Evolutionary conservation across 495 filamentous ascomycete genomes (phyloP).

Genomic region (Aspergillus diversus): DNA sequence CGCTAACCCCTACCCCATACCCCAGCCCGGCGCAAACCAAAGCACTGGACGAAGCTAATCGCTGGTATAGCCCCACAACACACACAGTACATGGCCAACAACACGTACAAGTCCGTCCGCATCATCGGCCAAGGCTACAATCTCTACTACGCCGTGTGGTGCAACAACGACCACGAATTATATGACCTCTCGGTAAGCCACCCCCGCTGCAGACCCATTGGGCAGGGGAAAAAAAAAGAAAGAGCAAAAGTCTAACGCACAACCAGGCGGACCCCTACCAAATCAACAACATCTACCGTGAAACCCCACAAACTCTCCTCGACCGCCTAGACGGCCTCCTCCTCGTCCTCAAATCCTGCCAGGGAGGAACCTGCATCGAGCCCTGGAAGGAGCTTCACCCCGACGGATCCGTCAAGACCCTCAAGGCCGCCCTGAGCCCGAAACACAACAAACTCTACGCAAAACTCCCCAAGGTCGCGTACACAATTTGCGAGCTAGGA

Average conservation of each 20-base stretch:
- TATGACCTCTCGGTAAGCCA: slow-evolving; percentile 59
- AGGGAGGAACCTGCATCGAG: slow-evolving; percentile 54
- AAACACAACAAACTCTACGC: slow-evolving; percentile 26
- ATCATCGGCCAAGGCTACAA: slow-evolving; percentile 57
- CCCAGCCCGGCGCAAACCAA: too few species aligned
- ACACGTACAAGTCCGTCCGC: slow-evolving; percentile 67
- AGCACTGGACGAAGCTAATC: too few species aligned
- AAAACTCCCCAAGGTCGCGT: slow-evolving; percentile 41
- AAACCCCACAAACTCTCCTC: slow-evolving; percentile 46
- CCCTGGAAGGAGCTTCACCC: slow-evolving; percentile 66
- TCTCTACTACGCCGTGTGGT: slow-evolving; percentile 69
- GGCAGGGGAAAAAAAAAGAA: background rate
- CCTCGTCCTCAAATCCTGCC: slow-evolving; percentile 68
- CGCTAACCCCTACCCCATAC: too few species aligned
- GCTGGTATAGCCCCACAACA: slow-evolving; percentile 27
- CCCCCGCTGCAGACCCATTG: background rate
- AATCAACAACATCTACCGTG: slow-evolving; percentile 58
- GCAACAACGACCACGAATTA: slow-evolving; percentile 65
- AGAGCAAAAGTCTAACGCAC: background rate
- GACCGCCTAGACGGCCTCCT: slow-evolving; percentile 62
- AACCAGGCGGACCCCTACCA: slow-evolving; percentile 61
- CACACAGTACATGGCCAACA: slow-evolving; percentile 43
- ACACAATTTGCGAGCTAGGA: slow-evolving; percentile 57
- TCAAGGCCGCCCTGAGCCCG: slow-evolving; percentile 12
- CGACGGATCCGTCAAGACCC: slow-evolving; percentile 11